Evolutionary conservation across 2,329 filamentous ascomycete species (phyloP).

Genomic region (Dryadomyces quercus-mongolicae): DNA sequence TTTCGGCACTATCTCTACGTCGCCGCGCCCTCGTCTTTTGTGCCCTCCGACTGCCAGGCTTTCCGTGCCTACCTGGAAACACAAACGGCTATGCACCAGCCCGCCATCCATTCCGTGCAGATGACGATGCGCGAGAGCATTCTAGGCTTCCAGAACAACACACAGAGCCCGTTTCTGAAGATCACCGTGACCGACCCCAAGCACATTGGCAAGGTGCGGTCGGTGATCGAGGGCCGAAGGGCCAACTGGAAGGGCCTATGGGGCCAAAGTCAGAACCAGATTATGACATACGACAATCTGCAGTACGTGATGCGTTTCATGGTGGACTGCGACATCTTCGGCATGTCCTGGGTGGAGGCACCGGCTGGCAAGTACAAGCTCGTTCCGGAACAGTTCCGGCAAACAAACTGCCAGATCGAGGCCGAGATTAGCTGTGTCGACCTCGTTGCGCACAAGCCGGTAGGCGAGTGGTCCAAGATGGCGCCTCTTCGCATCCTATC

Average conservation of each 20-base stretch:
- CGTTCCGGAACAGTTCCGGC: constrained; percentile 50
- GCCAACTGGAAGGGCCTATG: constrained; percentile 90
- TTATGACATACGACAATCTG: constrained; percentile 91
- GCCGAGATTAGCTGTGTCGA: constrained; percentile 73
- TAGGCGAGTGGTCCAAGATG: constrained; percentile 97
- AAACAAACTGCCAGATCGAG: constrained; percentile 96
- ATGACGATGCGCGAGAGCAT: constrained; percentile 82
- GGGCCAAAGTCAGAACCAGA: constrained; percentile 52
- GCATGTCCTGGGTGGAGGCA: constrained; percentile 96
- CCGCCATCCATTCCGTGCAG: constrained; percentile 66
- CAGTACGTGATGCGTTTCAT: constrained; percentile 94
- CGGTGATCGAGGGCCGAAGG: constrained; percentile 58
- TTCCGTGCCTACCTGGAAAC: constrained; percentile 75
- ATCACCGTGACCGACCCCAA: constrained; percentile 87
- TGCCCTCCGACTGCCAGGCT: constrained; percentile 60
- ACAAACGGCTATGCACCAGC: constrained; percentile 55
- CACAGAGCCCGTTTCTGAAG: constrained; percentile 83
- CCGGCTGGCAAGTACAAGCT: constrained; percentile 62
- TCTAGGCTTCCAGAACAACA: constrained; percentile 88
- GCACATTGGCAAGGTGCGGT: constrained; percentile 64
- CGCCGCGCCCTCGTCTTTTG: constrained; percentile 73
- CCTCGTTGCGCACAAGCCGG: constrained; percentile 73
- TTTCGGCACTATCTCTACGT: constrained; percentile 97
- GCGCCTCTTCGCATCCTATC: constrained; percentile 85
- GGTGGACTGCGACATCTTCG: constrained; percentile 88